Percentiles rank a stretch among this genome's conserved stretches.
Evolutionary conservation across 768 basidiomycete genomes (phyloP).

Genomic region (Leccinum subgranulosum): DNA sequence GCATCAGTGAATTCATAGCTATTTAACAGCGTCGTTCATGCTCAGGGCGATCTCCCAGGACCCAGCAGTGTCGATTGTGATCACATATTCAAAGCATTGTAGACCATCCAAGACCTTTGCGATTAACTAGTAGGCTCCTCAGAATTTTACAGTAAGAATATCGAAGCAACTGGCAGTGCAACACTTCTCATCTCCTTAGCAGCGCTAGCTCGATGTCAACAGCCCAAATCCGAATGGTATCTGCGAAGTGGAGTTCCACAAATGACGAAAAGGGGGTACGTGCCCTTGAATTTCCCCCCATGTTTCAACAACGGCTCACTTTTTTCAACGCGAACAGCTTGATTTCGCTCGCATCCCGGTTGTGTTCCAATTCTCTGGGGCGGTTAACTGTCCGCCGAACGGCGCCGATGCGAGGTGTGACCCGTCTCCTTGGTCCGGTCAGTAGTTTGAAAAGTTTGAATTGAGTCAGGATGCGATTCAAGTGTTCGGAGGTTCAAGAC

Average conservation of each 20-base stretch:
- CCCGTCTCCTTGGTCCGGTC: not conserved
- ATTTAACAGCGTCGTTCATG: not conserved
- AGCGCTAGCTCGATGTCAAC: too few relatives aligned
- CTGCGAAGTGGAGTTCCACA: not conserved
- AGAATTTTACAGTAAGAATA: not conserved
- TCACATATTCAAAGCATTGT: not conserved
- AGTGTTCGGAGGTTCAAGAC: constrained; percentile 15
- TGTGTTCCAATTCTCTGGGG: not conserved
- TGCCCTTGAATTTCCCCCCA: not conserved
- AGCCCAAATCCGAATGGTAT: too few relatives aligned
- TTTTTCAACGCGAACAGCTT: not conserved
- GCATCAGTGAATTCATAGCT: not conserved
- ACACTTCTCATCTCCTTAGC: too few relatives aligned
- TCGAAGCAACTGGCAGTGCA: not conserved
- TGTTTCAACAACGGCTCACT: not conserved
- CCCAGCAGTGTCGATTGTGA: not conserved
- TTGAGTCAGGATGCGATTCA: not conserved
- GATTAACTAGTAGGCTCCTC: not conserved
- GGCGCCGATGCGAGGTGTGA: not conserved
- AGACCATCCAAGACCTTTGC: not conserved
- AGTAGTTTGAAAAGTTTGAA: not conserved
- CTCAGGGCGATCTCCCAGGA: not conserved
- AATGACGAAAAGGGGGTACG: not conserved
- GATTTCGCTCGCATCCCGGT: not conserved
- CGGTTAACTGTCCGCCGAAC: not conserved